Conservation (phyloP, 495 filamentous ascomycete species). For the Bacidia gigantensis region DNA sequence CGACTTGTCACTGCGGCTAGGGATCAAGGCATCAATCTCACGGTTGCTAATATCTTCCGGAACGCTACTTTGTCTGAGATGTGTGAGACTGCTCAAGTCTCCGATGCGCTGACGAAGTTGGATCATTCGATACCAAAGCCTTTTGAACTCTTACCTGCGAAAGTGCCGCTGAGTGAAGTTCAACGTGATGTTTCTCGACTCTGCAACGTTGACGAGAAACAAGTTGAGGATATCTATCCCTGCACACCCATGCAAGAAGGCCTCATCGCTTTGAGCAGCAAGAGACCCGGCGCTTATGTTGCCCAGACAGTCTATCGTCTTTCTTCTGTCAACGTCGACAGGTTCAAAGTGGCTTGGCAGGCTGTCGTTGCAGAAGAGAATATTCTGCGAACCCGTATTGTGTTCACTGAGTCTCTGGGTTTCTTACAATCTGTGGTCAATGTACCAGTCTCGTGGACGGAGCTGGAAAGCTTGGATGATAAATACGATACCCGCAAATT, state of each 20-base stretch:
- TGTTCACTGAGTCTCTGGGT: conserved; percentile 29
- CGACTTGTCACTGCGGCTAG: conserved; percentile 36
- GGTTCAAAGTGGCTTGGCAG: conserved; percentile 37
- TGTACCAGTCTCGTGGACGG: conserved; percentile 17
- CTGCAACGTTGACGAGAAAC: conserved; percentile 14
- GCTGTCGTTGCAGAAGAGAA: conserved; percentile 16
- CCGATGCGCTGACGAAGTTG: conserved; percentile 3
- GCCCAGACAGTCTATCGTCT: conserved; percentile 31
- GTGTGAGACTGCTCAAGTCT: conserved; percentile 24
- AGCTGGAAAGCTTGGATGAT: background rate
- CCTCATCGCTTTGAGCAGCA: conserved; percentile 31
- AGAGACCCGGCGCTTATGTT: conserved; percentile 29
- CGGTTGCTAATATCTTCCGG: conserved; percentile 36
- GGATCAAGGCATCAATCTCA: conserved; percentile 31
- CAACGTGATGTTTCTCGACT: conserved; percentile 11
- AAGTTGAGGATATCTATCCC: conserved; percentile 42
- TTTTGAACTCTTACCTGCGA: conserved; percentile 9
- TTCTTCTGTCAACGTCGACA: conserved; percentile 26
- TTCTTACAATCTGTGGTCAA: conserved; percentile 38
- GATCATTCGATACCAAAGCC: background rate
- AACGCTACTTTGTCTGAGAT: conserved; percentile 34
- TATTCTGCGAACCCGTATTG: conserved; percentile 31
- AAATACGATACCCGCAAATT: background rate
- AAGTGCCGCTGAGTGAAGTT: background rate
- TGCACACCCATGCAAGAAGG: conserved; percentile 43